phyloP scores from a whole-genome alignment of 2,329 filamentous ascomycete species.

The Chaetomium globosum region DNA sequence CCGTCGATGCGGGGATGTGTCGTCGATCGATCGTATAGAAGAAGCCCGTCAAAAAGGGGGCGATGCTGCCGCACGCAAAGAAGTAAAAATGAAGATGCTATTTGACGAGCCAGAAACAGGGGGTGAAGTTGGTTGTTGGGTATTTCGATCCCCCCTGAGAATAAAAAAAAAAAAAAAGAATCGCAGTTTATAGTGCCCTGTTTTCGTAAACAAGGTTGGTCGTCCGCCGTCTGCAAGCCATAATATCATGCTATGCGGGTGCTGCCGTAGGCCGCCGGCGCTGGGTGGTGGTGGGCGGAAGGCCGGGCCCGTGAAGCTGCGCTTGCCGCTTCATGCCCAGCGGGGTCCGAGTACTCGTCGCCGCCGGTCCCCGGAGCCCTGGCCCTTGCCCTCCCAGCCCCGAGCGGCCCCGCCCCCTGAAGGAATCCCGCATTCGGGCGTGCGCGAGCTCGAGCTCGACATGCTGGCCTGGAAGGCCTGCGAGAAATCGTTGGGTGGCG shows the following conservation, averaged over 20 bases:
- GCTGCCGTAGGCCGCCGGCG: slow-evolving; percentile 31
- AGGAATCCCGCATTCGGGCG: slow-evolving; percentile 52
- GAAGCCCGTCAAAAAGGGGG: background rate
- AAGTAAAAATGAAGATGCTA: background rate
- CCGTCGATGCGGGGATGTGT: background rate
- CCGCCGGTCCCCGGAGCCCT: slow-evolving; percentile 34
- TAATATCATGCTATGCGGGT: too few relatives aligned
- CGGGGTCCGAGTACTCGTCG: slow-evolving; percentile 39
- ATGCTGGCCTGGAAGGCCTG: slow-evolving; percentile 52
- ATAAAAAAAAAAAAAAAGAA: background rate
- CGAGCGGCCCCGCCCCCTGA: slow-evolving; percentile 44
- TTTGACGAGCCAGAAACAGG: background rate
- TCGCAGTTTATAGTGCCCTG: background rate
- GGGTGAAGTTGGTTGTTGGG: slow-evolving; percentile 3
- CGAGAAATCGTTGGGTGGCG: slow-evolving; percentile 56
- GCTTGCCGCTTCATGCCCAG: slow-evolving; percentile 46
- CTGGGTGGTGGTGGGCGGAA: slow-evolving; percentile 30
- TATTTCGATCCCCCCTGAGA: slow-evolving; percentile 5
- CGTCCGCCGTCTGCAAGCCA: background rate
- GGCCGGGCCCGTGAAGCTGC: slow-evolving; percentile 42
- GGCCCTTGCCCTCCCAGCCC: slow-evolving; percentile 34
- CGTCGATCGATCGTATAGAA: background rate
- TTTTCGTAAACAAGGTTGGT: background rate
- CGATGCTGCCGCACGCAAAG: background rate
- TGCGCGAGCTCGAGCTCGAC: slow-evolving; percentile 44